Evolutionary conservation across 192 early-diverging fungal species (phyloP), one percentile per base, ranked within the genome.

Genomic region (Globomyces pollinis-pini): DNA sequence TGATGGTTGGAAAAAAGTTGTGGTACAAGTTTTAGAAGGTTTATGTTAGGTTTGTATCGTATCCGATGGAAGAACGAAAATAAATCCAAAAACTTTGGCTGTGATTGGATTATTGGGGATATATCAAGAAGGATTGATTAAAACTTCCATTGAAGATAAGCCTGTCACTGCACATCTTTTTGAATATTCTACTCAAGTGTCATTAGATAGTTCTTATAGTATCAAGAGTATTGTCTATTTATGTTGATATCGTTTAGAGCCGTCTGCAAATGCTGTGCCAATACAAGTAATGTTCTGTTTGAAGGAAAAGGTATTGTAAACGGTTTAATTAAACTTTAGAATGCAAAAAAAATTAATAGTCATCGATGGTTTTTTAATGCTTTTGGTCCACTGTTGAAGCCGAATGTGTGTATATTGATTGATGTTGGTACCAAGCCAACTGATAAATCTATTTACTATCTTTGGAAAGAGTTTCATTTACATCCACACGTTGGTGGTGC

Each of bases 391-490:
- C 32, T 69, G 31, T 53, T 84, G 18, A 61, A 69, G 13, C 78
- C 78, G 20, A 68, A 72, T 49, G 66, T 80, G 5, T 80, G 78
- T 35, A 57, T 80, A 1, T 59, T 80, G 23, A 61, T 80, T 36
- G 89, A 91, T 71, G 89, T 91, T 1, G 89, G 89, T 15, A 91
- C 89, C 1, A 80, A 75, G 56, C 89, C 89, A 13, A 78, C 78
- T 3, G 78, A 77, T 50, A 79, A 62, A 0, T 82, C 81, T 4
- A 74, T 91, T 16, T 89, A 90, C 61, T 70, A 81, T 31, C 65
- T 91, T 28, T 91, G 89, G 89, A 86, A 84, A 64, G 87, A 78
- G 6, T 91, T 91, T 66, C 81, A 91, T 65, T 68, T 66, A 29
- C 80, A 88, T 62, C 74, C 75, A 15, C 59, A 85, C 9, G 81